phyloP scores from a whole-genome alignment of 73 alveolate genomes.

The Paramecium sexaurelia region DNA sequence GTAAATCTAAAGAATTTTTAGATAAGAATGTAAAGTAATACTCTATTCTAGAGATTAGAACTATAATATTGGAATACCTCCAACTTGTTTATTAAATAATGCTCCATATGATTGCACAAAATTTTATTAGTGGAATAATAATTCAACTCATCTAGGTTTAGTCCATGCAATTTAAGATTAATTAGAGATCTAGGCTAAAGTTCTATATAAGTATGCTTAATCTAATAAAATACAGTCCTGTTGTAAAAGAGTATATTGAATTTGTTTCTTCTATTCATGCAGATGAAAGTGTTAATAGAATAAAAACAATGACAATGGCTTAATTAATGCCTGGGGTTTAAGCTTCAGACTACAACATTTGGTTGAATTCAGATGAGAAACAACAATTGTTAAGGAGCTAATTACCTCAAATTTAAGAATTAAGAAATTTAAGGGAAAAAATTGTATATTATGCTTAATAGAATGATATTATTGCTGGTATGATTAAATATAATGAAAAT shows the following conservation, averaged over 20 bases:
- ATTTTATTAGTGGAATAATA: not conserved
- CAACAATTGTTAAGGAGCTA: not conserved
- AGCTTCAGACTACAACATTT: not conserved
- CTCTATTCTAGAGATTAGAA: not conserved
- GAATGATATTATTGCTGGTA: not conserved
- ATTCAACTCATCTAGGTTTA: not conserved
- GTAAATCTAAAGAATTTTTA: not conserved
- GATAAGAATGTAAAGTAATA: not conserved
- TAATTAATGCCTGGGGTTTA: not conserved
- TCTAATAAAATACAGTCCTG: not conserved
- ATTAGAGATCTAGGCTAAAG: not conserved
- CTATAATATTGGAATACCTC: not conserved
- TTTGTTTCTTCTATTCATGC: not conserved
- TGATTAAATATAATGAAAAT: not conserved
- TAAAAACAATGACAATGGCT: not conserved
- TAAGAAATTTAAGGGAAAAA: not conserved
- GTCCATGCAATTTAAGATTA: not conserved
- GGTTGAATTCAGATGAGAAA: not conserved
- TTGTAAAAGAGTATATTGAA: not conserved
- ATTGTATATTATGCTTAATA: not conserved
- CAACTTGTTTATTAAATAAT: not conserved
- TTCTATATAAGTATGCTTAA: not conserved
- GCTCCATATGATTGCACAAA: not conserved
- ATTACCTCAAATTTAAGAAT: not conserved
- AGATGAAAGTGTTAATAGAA: not conserved